Base-by-base conservation (phyloP, 192 early-diverging fungal species). In the Coemansia aciculifera region DNA sequence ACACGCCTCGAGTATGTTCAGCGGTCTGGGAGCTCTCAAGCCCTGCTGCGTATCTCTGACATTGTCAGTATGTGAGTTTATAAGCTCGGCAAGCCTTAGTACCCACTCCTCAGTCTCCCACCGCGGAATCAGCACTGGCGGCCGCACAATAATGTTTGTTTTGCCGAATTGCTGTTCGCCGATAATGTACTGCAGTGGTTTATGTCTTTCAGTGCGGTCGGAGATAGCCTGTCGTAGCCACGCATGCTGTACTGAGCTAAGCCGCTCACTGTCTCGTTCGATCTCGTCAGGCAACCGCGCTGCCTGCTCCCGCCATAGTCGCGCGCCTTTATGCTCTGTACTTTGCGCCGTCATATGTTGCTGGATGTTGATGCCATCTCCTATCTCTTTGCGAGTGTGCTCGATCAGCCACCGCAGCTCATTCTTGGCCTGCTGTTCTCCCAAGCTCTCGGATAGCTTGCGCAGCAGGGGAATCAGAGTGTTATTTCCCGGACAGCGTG, bases 71-170 rank as follows among this genome's bases (percentile, higher is more conserved):
- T n/a, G 38, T 31, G 4, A 43, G 6, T 75, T 77, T 10, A 95
- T 40, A 37, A 85, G 29, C 6, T 71, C 54, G 29, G 87, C 78
- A 11, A 94, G 67, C 11, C 86, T 74, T 23, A 84, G 59, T n/a
- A 89, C 86, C 93, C 94, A 95, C 82, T 96, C 93, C 80, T 98
- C 95, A 2, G 96, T 98, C 78, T 98, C 96, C 93, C 87, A 90
- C 75, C 92, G 84, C 57, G 96, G 96, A 66, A 98, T 96, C 6
- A 98, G 81, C 13, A 89, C 89, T 0, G 94, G 94, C 32, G 88
- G 85, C 24, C 89, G 73, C 5, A 89, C 87, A 0, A 78, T 49
- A 19, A 97, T 84, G 15, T 92, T 90, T 5, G 95, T 69, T 34
- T 88, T 88, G 42, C 88, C 89, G 73, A 98, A 98, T 12, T 92